Evolutionary conservation across 2,329 filamentous ascomycete species (phyloP).

Genomic region (Helotiales sp.): DNA sequence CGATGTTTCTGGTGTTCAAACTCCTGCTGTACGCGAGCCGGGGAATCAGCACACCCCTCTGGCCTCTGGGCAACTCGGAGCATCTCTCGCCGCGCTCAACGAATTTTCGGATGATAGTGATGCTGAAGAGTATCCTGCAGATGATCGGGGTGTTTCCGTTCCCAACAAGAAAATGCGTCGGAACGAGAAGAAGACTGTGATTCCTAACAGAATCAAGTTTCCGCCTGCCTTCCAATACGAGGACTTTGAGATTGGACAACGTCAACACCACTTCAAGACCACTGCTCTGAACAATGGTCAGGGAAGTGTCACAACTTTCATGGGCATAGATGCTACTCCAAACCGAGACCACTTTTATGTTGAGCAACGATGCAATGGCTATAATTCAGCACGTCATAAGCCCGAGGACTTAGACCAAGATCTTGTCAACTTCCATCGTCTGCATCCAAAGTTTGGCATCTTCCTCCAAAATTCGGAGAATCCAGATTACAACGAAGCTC

Average conservation of each 20-base stretch:
- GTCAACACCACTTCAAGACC: conserved; percentile 26
- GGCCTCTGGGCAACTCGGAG: background rate
- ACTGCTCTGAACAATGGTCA: conserved; percentile 26
- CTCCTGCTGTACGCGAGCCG: background rate
- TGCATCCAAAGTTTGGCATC: conserved; percentile 31
- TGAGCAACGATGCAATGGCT: conserved; percentile 28
- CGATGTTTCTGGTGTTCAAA: background rate
- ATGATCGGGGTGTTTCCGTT: conserved; percentile 32
- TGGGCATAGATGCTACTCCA: conserved; percentile 29
- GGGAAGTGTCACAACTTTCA: too few species aligned
- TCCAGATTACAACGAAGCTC: conserved; percentile 18
- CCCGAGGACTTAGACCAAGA: conserved; percentile 32
- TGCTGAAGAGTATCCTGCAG: conserved; percentile 5
- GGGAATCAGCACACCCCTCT: background rate
- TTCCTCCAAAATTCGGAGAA: conserved; percentile 25
- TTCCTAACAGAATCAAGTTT: conserved; percentile 5
- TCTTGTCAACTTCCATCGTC: conserved; percentile 21
- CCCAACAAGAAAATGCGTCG: conserved; percentile 20
- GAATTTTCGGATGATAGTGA: background rate
- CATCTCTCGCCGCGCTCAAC: background rate
- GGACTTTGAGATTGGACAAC: conserved; percentile 32
- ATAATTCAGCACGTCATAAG: conserved; percentile 30
- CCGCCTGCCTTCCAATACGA: conserved; percentile 24
- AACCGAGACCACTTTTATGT: conserved; percentile 31
- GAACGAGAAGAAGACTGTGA: conserved; percentile 5